Evolutionary conservation across 768 basidiomycete genomes (phyloP), one percentile per base, ranked within the genome.

Genomic region (Podaxis sp.): DNA sequence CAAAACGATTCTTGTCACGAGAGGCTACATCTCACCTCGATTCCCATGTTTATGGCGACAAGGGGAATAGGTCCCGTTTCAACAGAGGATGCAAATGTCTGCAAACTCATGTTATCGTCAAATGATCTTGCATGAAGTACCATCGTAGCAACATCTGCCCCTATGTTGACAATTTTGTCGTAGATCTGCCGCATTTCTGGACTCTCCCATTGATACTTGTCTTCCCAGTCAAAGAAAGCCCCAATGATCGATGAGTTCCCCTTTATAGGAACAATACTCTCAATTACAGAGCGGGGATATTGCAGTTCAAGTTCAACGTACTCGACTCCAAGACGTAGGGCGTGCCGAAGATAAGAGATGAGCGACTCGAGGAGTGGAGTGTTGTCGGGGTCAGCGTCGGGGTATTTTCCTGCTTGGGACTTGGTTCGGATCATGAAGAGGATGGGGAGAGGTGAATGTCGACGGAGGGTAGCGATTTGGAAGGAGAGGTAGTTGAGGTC

Each of bases 1-100:
- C 41, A 48, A 5, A 64, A 57, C 11, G 60, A 50, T 26, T 28
- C 30, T 41, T 7, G 22, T 40, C 24, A 4, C 15, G 38, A 24
- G 30, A 63, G 6, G 30, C 4, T 33, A 56, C 20, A 13, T 36
- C 67, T 56, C 33, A 65, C 71, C 65, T 73, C 80, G 28, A 75
- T 68, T n/a, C 90, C 89, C 81, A 91, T 86, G 74, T 92, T 93
- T 75, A 93, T 84, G 17, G 90, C 88, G 51, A 93, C 79, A 64
- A 92, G 75, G 2, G 91, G 91, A 69, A 85, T 87, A 12, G 75
- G 71, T 20, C 74, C 70, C 30, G 72, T 65, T 26, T 71, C 70
- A 24, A 75, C 73, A 44, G 76, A 76, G 20, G 76, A 70, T 37
- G 79, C 82, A 72, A 93, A 93, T 8, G 76, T 68, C 22, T 84